These are phyloP conservation scores for Ceratocystis variospora DNA, from an alignment of 2,329 filamentous ascomycete species.

Conservation along the genomic window DNA sequence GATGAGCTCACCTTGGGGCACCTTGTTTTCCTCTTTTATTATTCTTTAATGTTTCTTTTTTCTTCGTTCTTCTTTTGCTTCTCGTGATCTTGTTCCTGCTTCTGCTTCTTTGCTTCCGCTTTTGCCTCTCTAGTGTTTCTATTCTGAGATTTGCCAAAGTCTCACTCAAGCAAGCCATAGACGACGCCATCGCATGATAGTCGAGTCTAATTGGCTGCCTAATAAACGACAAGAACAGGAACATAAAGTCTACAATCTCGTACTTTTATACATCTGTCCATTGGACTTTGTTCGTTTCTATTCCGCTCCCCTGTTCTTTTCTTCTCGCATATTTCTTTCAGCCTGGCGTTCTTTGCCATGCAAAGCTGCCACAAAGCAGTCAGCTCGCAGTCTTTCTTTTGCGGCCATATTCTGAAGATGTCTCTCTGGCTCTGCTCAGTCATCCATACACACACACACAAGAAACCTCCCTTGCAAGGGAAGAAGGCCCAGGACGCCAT, in stretches of 20 bases:
- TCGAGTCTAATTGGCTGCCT: background rate
- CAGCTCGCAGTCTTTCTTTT: background rate
- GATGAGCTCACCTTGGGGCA: too few relatives aligned
- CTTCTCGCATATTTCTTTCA: background rate
- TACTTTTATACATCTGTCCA: background rate
- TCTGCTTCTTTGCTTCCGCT: background rate
- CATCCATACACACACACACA: background rate
- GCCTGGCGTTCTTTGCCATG: conserved; percentile 1
- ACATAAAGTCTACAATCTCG: background rate
- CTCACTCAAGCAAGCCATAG: background rate
- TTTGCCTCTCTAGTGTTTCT: background rate
- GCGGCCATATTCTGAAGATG: too few relatives aligned
- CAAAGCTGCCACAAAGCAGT: background rate
- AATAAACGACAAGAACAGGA: background rate
- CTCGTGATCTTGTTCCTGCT: background rate
- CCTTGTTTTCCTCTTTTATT: background rate
- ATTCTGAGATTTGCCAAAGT: background rate
- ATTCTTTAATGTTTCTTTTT: background rate
- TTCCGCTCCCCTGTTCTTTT: background rate
- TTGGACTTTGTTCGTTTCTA: too few relatives aligned
- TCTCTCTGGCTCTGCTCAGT: background rate
- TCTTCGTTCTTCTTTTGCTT: background rate
- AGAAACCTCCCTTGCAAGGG: background rate
- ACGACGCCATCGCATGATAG: background rate
- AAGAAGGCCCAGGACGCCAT: background rate